Evolutionary conservation across 768 basidiomycete species (phyloP).

Genomic region (Russula sp.): DNA sequence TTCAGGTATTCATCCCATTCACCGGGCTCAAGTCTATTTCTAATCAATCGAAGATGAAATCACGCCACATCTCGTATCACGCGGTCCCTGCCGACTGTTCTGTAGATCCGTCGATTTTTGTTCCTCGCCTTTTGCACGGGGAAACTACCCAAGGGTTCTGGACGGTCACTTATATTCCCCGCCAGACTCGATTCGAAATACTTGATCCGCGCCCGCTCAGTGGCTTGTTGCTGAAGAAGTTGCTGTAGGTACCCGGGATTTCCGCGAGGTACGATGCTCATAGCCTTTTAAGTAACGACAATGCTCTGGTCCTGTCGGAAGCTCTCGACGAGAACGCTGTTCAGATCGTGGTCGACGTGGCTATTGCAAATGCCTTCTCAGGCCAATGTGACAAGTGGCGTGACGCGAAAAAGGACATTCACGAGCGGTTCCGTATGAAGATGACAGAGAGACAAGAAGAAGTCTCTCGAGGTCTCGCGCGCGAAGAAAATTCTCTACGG

Average conservation of each 20-base stretch:
- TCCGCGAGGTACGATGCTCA: neutral
- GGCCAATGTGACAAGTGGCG: neutral
- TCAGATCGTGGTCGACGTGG: neutral
- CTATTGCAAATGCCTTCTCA: neutral
- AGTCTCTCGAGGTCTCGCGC: neutral
- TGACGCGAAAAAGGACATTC: neutral
- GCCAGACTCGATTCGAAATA: neutral
- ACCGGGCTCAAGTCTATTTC: neutral
- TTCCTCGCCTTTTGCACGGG: slow-evolving; percentile 13
- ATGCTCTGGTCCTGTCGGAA: neutral
- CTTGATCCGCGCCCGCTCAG: neutral
- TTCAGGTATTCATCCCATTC: slow-evolving; percentile 34
- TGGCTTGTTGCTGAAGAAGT: neutral
- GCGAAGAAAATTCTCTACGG: neutral
- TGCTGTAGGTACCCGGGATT: neutral
- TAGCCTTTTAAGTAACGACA: neutral
- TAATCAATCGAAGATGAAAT: slow-evolving; percentile 2
- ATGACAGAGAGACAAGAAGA: neutral
- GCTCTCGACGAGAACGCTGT: neutral
- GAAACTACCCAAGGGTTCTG: slow-evolving; percentile 23
- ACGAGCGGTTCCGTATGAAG: neutral
- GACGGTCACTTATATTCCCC: neutral
- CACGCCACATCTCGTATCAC: neutral
- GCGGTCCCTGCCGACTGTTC: neutral
- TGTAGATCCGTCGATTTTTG: neutral